Percentiles rank a stretch among this genome's conserved stretches.
These are phyloP conservation scores for Glebionis coronaria DNA, from an alignment of 129 eudicot species.

Conservation along the genomic window DNA sequence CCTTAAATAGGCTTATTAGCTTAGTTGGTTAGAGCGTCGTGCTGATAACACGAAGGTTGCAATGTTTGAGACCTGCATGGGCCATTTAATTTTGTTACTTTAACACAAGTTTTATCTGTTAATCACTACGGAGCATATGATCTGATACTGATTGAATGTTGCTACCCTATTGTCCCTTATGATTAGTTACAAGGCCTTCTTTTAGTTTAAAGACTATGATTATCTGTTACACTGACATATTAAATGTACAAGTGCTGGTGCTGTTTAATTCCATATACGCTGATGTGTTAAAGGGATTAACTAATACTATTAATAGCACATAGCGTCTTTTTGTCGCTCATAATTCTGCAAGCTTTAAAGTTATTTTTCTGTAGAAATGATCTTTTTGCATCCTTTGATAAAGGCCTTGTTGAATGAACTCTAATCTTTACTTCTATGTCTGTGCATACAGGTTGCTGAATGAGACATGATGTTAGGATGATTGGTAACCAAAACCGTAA, in stretches of 20 bases:
- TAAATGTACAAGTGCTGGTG: conserved; percentile 1
- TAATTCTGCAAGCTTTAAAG: not conserved
- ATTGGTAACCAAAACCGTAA: conserved; percentile 15
- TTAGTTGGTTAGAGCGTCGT: no score
- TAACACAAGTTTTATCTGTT: no score
- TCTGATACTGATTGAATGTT: no score
- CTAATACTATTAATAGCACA: not conserved
- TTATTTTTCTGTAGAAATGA: not conserved
- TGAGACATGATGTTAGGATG: conserved; percentile 27
- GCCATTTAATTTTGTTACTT: no score
- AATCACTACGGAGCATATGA: no score
- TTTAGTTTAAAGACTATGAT: not conserved
- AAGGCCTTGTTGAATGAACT: not conserved
- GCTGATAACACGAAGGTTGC: no score
- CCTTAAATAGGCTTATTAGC: no score
- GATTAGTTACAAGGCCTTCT: no score
- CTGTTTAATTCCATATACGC: not conserved
- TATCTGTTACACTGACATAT: not conserved
- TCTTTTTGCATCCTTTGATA: not conserved
- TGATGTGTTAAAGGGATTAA: not conserved
- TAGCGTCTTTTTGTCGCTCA: not conserved
- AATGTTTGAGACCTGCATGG: no score
- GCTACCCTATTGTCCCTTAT: no score
- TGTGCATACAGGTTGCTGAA: conserved; percentile 21
- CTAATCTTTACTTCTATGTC: not conserved